Conservation (phyloP, 306 rosid species). For the Alnus rubra region DNA sequence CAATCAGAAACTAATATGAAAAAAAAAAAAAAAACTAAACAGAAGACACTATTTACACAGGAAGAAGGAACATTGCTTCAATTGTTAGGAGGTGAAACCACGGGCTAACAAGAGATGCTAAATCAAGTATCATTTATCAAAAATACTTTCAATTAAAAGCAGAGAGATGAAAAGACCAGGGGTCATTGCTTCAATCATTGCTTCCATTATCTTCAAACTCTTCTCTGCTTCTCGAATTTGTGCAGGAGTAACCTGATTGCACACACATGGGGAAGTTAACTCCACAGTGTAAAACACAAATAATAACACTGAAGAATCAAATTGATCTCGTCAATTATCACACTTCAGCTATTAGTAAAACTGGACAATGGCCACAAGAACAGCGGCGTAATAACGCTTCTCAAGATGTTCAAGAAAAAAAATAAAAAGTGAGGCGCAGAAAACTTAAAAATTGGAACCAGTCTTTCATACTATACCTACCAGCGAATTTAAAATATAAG, state of each 20-base stretch:
- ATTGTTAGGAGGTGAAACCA: background rate
- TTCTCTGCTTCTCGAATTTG: slow-evolving; percentile 98
- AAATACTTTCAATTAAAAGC: slow-evolving; percentile 17
- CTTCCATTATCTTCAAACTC: slow-evolving; percentile 85
- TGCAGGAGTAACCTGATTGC: slow-evolving; percentile 87
- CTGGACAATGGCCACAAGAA: background rate
- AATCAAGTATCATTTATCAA: slow-evolving; percentile 10
- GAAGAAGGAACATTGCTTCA: background rate
- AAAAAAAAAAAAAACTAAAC: background rate
- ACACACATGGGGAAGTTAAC: slow-evolving; percentile 14
- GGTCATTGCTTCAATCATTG: slow-evolving; percentile 96
- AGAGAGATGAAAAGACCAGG: slow-evolving; percentile 56
- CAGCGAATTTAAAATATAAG: slow-evolving; percentile 16
- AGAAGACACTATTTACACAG: background rate
- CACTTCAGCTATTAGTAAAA: slow-evolving; percentile 9
- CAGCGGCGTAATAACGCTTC: background rate
- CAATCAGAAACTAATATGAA: slow-evolving; percentile 12
- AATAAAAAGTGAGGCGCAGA: background rate
- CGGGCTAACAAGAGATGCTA: slow-evolving; percentile 5
- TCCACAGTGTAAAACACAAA: slow-evolving; percentile 4
- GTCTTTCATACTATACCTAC: background rate
- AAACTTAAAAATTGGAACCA: background rate
- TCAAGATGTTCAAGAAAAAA: background rate
- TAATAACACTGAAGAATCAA: background rate
- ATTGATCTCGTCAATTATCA: background rate